Percentiles rank a stretch among this genome's conserved stretches.
Conservation (phyloP, 306 rosid species). For the Prunus campanulata region DNA sequence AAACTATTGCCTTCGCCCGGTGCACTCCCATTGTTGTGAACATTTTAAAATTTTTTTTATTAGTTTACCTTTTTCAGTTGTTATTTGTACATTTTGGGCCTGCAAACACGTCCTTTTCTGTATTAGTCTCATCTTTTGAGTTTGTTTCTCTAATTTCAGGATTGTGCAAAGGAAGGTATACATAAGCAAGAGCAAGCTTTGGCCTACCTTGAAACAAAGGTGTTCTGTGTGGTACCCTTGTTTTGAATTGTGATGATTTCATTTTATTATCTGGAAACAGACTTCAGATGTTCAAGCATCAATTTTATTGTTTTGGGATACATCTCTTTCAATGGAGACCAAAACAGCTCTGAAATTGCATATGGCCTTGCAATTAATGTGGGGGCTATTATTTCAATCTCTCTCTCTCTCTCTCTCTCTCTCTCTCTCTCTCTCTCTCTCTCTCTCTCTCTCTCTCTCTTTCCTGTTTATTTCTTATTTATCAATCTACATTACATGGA, state of each 20-base stretch:
- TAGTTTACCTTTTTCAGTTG: neutral
- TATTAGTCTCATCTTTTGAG: conserved; percentile 14
- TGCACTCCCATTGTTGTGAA: neutral
- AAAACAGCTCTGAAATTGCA: no score
- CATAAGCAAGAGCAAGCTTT: conserved; percentile 68
- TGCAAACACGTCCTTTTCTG: neutral
- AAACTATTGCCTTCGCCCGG: neutral
- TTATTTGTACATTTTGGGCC: neutral
- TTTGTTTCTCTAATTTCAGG: conserved; percentile 47
- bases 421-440: no score
- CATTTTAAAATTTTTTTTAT: neutral
- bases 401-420: no score
- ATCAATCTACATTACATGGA: no score
- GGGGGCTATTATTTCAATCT: no score
- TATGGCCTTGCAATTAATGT: no score
- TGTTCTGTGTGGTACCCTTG: conserved; percentile 15
- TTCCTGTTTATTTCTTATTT: no score
- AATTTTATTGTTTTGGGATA: neutral
- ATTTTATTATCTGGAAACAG: neutral
- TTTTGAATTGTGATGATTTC: neutral
- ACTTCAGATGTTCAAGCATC: neutral
- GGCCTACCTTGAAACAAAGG: conserved; percentile 67
- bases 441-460: no score
- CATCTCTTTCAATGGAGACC: neutral
- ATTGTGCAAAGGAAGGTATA: conserved; percentile 61